These are phyloP conservation scores for Exophiala phaeomuriformis DNA, from an alignment of 2,329 filamentous ascomycete genomes.

Conservation along the genomic window DNA sequence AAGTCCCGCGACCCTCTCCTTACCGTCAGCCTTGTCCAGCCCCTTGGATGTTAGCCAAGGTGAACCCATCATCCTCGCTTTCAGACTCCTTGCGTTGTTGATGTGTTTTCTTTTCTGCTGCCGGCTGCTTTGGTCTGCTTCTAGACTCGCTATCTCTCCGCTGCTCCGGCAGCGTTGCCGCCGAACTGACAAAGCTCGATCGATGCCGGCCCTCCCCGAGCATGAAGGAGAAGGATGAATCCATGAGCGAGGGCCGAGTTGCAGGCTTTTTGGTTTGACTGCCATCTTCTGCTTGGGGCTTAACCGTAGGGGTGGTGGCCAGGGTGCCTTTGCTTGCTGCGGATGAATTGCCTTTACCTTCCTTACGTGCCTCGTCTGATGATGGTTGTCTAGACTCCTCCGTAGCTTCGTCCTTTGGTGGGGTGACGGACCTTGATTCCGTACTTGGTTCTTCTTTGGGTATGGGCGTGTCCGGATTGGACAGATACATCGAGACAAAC, in stretches of 20 bases:
- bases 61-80: constrained; percentile 34
- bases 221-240: constrained; percentile 47
- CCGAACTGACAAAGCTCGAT: constrained; percentile 41
- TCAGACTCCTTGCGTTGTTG: constrained; percentile 29
- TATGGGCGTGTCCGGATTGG: constrained; percentile 34
- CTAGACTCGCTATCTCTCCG: constrained; percentile 33
- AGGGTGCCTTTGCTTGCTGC: neutral
- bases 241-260: constrained; percentile 37
- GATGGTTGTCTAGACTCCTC: neutral
- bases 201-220: constrained; percentile 40
- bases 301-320: neutral
- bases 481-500: constrained; percentile 39
- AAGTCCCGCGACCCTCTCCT: neutral
- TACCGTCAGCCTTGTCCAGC: constrained; percentile 3
- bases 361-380: neutral
- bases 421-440: neutral
- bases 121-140: constrained; percentile 30
- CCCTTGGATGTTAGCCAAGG: constrained; percentile 35
- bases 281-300: neutral
- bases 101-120: constrained; percentile 16
- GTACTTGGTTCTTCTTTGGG: constrained; percentile 7
- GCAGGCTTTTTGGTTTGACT: constrained; percentile 2
- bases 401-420: neutral
- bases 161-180: constrained; percentile 40
- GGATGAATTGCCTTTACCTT: neutral